Base-by-base conservation (phyloP, 805 yeast genomes). In the Saturnispora silvae region DNA sequence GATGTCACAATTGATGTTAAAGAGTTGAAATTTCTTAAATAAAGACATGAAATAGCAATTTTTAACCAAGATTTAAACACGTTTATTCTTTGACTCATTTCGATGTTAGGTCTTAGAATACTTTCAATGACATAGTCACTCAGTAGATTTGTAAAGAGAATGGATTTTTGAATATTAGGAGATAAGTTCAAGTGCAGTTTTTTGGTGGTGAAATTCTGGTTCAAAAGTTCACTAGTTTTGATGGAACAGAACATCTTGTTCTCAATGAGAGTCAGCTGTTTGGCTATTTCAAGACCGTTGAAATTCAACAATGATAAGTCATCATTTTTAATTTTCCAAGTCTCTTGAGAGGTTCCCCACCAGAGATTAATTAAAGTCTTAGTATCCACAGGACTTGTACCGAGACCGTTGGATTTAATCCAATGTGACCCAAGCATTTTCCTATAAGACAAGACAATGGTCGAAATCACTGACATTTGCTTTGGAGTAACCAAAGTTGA, bases 1-100 rank as follows among this genome's bases (percentile, higher is more conserved):
- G 86, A 68, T 1, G 86, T 80, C 61, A 82, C 73, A 32, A 82
- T 78, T 1, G 89, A 79, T 2, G 89, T 87, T 43, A 82, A 61
- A 0, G 92, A 77, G 51, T 82, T 82, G 61, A 76, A 81, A 52
- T 82, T 82, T 42, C 86, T 64, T 53, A 81, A 64, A 48, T 81
- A 79, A 29, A 78, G 64, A 46, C 86, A 77, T 1, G 86, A 77
- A 37, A 79, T 64, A 0, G 85, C 82, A 24, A 81, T 67, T 49
- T 79, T 79, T 40, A 82, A 58, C 94, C 94, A 82, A 11, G 73
- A 67, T 46, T 75, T 75, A 25, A 81, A 53, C 37, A 75, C 67
- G 38, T 65, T 65, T 8, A 67, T 60, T 42, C 89, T 64, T 42
- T 67, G 67, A 45, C 67, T 74, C 35, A 59, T 53, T 19, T 60